Evolutionary conservation across 345 rosid species (phyloP), one percentile per base, ranked within the genome.

Genomic region (Aquilaria sinensis): DNA sequence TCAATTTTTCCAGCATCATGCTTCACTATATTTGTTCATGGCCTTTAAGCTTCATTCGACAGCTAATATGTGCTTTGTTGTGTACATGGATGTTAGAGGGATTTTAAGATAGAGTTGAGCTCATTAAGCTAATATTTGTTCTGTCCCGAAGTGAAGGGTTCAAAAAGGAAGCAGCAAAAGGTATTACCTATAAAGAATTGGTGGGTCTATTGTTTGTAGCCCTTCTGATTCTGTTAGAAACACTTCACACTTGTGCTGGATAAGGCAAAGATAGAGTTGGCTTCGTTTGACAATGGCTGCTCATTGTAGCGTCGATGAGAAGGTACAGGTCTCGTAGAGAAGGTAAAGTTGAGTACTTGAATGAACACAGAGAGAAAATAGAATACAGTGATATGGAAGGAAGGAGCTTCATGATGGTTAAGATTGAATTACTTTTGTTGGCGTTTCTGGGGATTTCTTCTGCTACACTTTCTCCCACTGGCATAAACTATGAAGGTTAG

Each of bases 401-500:
- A 53, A 68, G 56, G 68, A 69, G 77, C 65, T 82, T 77, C 34
- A 60, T 76, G 67, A 50, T 77, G 16, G 80, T 83, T 81, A 77
- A 68, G 64, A 67, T 80, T 52, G 75, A 78, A 34, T 62, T 89
- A 58, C 72, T 93, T 80, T 76, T 85, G 77, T 77, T 84, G 74
- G 84, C 78, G 73, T 75, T 84, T 31, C 45, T 83, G 70, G 77
- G 82, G 69, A 47, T 74, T 77, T 84, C 96, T 59, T 65, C 74
- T 65, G 99, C 99, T 56, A 86, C 96, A 56, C 99, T 94, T 71
- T 94, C 99, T 69, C 96, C 97, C 37, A 57, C 85, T 68, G 99
- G 99, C 60, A 82, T 94, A 2, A 94, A 94, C 90, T 94, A 85
- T 76, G 99, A 94, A 87, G 99, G 97, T 94, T 14, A 63, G 88